phyloP scores from a whole-genome alignment of 805 yeast species.

The Isabelozyma heimii region DNA sequence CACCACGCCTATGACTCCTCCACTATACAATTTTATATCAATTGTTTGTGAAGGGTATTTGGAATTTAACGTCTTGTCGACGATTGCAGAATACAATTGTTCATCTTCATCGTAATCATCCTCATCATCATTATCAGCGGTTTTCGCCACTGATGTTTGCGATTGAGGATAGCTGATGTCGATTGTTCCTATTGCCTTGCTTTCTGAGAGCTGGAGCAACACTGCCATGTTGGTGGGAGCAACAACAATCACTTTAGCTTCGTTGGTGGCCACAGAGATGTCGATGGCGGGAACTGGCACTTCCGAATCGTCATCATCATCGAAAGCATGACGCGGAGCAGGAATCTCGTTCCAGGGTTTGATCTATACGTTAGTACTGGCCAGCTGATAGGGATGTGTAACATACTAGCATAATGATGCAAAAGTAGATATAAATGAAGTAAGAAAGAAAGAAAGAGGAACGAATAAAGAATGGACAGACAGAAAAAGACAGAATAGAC shows the following conservation, averaged over 20 bases:
- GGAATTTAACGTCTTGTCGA: slow-evolving; percentile 14
- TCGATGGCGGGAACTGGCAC: slow-evolving; percentile 27
- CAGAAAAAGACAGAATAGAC: background rate
- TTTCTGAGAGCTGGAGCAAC: slow-evolving; percentile 3
- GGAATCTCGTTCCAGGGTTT: slow-evolving; percentile 50
- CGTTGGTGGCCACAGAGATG: slow-evolving; percentile 5
- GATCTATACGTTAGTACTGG: slow-evolving; percentile 25
- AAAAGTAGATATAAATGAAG: background rate
- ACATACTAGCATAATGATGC: slow-evolving; percentile 18
- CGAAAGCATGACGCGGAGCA: slow-evolving; percentile 51
- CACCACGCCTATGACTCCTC: slow-evolving; percentile 7
- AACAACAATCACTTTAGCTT: slow-evolving; percentile 21
- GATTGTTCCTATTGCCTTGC: slow-evolving; percentile 5
- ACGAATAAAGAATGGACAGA: background rate
- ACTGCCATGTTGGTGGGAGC: slow-evolving; percentile 25
- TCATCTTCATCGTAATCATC: slow-evolving; percentile 50
- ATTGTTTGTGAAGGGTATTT: slow-evolving; percentile 19
- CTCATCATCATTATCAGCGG: slow-evolving; percentile 11
- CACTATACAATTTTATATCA: slow-evolving; percentile 16
- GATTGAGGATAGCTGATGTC: slow-evolving; percentile 6
- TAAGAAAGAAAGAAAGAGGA: background rate
- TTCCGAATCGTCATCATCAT: slow-evolving; percentile 32
- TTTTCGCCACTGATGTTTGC: slow-evolving; percentile 4
- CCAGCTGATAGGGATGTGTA: background rate
- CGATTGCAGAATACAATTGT: slow-evolving; percentile 43